phyloP scores from a whole-genome alignment of 2,329 filamentous ascomycete genomes.

The Erysiphe pulchra region DNA sequence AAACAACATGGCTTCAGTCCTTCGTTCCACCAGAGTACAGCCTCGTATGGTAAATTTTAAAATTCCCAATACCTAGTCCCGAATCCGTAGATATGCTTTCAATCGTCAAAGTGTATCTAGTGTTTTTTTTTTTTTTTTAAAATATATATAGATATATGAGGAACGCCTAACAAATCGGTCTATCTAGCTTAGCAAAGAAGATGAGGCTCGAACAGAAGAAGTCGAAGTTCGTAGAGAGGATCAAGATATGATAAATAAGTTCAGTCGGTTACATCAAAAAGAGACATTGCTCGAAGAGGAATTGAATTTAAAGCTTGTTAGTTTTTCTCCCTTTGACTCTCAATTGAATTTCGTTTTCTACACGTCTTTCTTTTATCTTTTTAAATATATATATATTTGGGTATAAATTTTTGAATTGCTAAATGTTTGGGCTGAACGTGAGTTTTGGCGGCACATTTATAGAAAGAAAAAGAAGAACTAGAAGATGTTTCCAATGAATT shows the following conservation, averaged over 20 bases:
- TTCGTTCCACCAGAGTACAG: no score
- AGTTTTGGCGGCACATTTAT: conserved; percentile 1
- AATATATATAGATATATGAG: no score
- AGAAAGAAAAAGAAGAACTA: conserved; percentile 98
- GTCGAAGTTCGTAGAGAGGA: conserved; percentile 88
- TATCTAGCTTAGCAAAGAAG: conserved; percentile 70
- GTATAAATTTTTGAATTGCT: no score
- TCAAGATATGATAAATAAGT: conserved; percentile 96
- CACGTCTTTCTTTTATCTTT: no score
- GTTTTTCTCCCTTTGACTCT: conserved; percentile 11
- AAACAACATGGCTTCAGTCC: no score
- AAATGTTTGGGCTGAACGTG: no score
- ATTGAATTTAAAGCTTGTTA: conserved; percentile 51
- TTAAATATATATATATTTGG: no score
- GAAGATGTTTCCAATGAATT: conserved; percentile 80
- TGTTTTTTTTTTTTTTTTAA: no score
- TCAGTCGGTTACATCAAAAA: conserved; percentile 79
- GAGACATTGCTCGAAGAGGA: conserved; percentile 59
- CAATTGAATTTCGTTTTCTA: background rate
- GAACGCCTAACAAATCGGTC: background rate
- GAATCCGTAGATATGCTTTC: no score
- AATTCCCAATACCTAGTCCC: no score
- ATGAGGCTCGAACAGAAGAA: conserved; percentile 61
- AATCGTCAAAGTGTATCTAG: no score
- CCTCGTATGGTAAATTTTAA: no score